Conservation (phyloP, 805 yeast species). For the Metschnikowia arizonensis region DNA sequence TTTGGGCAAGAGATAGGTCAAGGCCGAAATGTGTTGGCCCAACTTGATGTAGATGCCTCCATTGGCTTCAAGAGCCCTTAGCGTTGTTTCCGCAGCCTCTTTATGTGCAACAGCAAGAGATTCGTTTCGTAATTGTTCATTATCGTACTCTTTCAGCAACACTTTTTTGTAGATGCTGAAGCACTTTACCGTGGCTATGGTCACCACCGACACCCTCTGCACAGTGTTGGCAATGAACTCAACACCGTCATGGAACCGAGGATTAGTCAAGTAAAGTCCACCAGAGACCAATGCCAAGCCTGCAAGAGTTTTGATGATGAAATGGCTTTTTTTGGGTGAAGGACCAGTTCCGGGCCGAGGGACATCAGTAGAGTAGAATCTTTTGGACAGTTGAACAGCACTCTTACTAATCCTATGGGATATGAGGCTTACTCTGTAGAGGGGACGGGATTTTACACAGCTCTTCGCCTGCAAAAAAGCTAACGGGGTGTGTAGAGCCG, state of each 20-base stretch:
- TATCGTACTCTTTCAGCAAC: conserved; percentile 42
- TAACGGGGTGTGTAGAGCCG: not conserved
- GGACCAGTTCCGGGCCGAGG: not conserved
- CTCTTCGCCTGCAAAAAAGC: not conserved
- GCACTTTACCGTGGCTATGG: conserved; percentile 68
- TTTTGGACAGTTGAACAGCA: not conserved
- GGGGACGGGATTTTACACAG: not conserved
- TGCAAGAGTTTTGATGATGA: not conserved
- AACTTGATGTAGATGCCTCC: conserved; percentile 93
- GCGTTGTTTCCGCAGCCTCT: conserved; percentile 73
- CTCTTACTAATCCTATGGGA: not conserved
- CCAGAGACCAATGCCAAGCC: conserved; percentile 15
- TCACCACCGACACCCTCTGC: conserved; percentile 58
- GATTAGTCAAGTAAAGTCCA: conserved; percentile 35
- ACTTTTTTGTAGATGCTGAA: conserved; percentile 63
- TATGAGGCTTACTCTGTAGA: not conserved
- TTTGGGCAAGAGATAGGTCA: conserved; percentile 82
- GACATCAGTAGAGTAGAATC: not conserved
- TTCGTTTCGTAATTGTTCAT: conserved; percentile 37
- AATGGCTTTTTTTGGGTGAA: not conserved
- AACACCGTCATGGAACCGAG: conserved; percentile 28
- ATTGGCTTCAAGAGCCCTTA: conserved; percentile 72
- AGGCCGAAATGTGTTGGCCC: conserved; percentile 91
- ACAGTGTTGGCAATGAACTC: conserved; percentile 34
- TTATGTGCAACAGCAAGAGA: conserved; percentile 67